Evolutionary conservation across 164 flowering plant genomes (phyloP), one percentile per base, ranked within the genome.

Genomic region (Umbilicus rupestris): DNA sequence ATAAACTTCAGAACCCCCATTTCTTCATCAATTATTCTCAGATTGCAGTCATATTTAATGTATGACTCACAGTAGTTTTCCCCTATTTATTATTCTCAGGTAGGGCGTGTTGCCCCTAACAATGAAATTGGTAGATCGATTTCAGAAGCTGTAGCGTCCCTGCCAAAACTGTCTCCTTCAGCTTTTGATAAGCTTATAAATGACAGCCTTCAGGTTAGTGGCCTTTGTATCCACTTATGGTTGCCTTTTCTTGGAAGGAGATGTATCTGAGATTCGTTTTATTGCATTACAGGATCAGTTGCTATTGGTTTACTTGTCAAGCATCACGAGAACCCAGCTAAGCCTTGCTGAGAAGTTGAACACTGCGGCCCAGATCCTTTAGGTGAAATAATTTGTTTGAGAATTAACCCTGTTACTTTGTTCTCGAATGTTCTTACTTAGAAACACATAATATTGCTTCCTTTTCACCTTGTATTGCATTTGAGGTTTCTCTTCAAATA

Each of bases 261-360:
- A 19, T 19, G 26, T 62, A 26, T 33, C 22, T 62, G 29, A 62
- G 41, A 30, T 39, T 20, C 24, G n/a, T 33, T 62, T 35, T 62
- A 2, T 33, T 9, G 49, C 6, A 10, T 17, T 41, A 30, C 74
- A 91, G 98, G 98, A 91, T 66, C 88, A 87, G 70, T 75, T 88
- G 67, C 78, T 94, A 16, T 69, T 87, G 71, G 82, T 91, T 0
- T 89, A 89, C 71, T 76, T 94, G 77, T 84, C 96, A 19, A 94
- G 95, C 83, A 82, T 94, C 67, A 87, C 92, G 44, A 85, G 96
- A 81, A 91, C 97, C 39, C 99, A 91, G 65, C 90, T 94, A 45
- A 76, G 86, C 72, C 58, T 89, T 60, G 99, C 99, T 26, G 97
- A 94, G 73, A 94, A 91, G 77, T 74, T 94, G 86, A 94, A 89